These are phyloP conservation scores for Piper longum DNA, from an alignment of 164 flowering plant genomes.

Conservation along the genomic window DNA sequence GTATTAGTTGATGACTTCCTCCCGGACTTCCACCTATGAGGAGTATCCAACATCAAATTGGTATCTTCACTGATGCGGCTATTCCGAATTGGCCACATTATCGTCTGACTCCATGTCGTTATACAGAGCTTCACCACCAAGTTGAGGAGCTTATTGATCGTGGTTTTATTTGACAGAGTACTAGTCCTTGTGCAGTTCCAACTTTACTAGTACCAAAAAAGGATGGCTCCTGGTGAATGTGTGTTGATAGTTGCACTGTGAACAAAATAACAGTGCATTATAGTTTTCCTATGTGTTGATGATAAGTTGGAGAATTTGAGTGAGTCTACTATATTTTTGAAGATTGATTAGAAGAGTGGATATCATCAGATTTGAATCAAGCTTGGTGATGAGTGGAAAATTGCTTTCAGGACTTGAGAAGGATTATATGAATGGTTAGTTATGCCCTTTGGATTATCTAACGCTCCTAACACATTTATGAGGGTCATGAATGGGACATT, in stretches of 20 bases:
- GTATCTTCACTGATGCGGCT: background rate
- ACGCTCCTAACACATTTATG: background rate
- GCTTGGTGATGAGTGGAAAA: slow-evolving; percentile 2
- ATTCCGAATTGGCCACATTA: slow-evolving; percentile 3
- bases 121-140: slow-evolving; percentile 3
- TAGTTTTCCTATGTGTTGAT: background rate
- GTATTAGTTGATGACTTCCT: too few relatives aligned
- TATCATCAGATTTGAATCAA: too few relatives aligned
- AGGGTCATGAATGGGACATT: background rate
- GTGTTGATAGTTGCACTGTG: background rate
- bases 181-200: slow-evolving; percentile 1
- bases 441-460: background rate
- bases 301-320: slow-evolving; percentile 5
- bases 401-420: background rate
- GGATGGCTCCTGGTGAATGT: too few relatives aligned
- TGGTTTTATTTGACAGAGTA: slow-evolving; percentile 3
- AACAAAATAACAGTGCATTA: slow-evolving; percentile 5
- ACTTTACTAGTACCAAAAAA: background rate
- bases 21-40: too few relatives aligned
- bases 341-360: background rate
- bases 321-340: background rate
- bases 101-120: slow-evolving; percentile 1
- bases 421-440: background rate
- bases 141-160: slow-evolving; percentile 2
- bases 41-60: too few relatives aligned